Evolutionary conservation across 2,329 filamentous ascomycete genomes (phyloP), one percentile per base, ranked within the genome.

Genomic region (Penicillium sp.): DNA sequence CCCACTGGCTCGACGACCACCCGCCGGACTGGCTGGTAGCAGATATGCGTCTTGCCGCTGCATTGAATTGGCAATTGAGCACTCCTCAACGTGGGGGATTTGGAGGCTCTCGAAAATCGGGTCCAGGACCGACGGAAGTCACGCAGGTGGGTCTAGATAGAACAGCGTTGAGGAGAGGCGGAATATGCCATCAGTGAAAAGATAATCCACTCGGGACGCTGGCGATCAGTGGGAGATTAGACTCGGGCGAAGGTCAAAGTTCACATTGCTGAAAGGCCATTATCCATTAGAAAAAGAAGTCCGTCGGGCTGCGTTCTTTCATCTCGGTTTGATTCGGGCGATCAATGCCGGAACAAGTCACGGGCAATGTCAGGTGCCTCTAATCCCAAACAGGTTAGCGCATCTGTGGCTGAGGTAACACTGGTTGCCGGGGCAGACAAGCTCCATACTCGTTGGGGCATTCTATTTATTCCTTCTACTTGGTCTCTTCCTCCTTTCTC

Each of bases 1-100:
- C 39, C 73, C 73, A 42, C 74, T 74, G 13, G 74, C 70, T 42
- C 68, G 65, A 41, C 77, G 74, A 52, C 74, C 76, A 61, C 84
- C 85, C 42, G 80, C 72, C 10, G 88, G 86, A 46, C 84, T 88
- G 57, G 86, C 85, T 12, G 87, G 83, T 85, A 96, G 92, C 57
- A 95, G 80, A 69, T 90, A 95, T 15, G 89, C 88, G 59, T 85
- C 85, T 66, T 32, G 75, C 65, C 30, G 75, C 65, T 45, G 67
- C 67, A 72, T 73, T 32, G 47, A 47, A 39, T 37, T 37, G 28
- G 72, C 71, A 33, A 57, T 50, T 61, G 63, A 47, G 47, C 38
- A 39, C 50, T 39, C 30, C 32, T 43, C 35, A 47, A 41, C 20
- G 49, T 46, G 41, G 54, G 56, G 36, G 48, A 44, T 37, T 51